A percentile compares a stretch with the other conserved stretches of the same genome.
Conservation (phyloP, 1,284 basidiomycete genomes). For the Boletellus deceptivus region DNA sequence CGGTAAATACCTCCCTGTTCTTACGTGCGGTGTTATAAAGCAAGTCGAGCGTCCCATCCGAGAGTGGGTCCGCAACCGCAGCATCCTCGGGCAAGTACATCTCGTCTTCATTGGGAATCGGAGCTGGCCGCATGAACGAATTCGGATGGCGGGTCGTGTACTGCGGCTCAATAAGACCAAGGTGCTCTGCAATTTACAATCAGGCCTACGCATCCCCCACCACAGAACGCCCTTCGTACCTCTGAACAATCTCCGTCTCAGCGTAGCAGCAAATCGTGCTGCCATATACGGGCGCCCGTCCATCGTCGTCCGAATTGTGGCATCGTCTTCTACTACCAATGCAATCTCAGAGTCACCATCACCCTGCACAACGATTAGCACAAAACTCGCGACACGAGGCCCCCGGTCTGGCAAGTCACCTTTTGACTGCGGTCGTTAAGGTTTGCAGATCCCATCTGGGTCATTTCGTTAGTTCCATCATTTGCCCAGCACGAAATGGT, state of each 20-base stretch:
- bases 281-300: constrained; percentile 70
- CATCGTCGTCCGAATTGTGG: constrained; percentile 78
- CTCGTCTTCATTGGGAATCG: constrained; percentile 67
- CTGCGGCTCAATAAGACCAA: constrained; percentile 78
- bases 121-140: constrained; percentile 79
- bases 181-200: constrained; percentile 63
- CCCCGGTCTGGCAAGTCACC: constrained; percentile 33
- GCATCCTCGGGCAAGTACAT: constrained; percentile 57
- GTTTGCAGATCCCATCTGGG: constrained; percentile 84
- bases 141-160: constrained; percentile 41
- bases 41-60: constrained; percentile 56
- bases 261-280: constrained; percentile 70
- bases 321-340: constrained; percentile 84
- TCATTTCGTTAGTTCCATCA: neutral
- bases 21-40: constrained; percentile 73
- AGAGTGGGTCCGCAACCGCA: constrained; percentile 78
- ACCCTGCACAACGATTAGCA: constrained; percentile 46
- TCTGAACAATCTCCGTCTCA: constrained; percentile 75
- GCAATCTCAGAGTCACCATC: constrained; percentile 94
- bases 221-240: constrained; percentile 40
- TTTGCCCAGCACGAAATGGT: neutral
- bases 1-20: constrained; percentile 81
- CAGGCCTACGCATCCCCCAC: neutral
- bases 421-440: constrained; percentile 85
- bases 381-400: neutral